Evolutionary conservation across 768 basidiomycete genomes (phyloP), one percentile per base, ranked within the genome.

Genomic region (Tylopilus rubrobrunneus): DNA sequence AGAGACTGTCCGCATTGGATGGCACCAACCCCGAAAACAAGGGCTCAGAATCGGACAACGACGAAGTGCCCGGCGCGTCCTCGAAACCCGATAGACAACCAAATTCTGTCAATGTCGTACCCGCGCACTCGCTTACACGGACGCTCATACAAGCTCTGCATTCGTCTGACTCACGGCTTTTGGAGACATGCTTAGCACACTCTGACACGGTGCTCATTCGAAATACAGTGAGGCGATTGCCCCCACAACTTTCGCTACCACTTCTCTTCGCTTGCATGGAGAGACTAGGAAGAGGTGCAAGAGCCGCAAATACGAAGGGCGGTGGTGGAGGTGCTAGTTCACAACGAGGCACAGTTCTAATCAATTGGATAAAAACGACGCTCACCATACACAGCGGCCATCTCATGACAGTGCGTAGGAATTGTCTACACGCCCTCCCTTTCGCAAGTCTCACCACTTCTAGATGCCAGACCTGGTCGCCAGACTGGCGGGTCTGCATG

Each of bases 91-190:
- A 59, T 51, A 65, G 47, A 53, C 52, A 52, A 28, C 59, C 52
- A 46, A 65, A 50, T 21, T 73, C 74, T 12, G 64, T 67, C 8
- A 64, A 75, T n/a, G 69, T 78, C 39, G 76, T 85, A 19, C 90
- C 94, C 36, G 84, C 92, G 1, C 84, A 86, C 58, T 95, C 96
- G 0, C 80, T 98, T 55, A 92, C 96, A 27, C 86, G 93, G 51
- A 95, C 96, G 27, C 79, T 99, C 46, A 90, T 96, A 53, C 97
- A 99, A 73, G 96, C 97, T 0, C 73, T 99, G 27, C 97, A 99
- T 68, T 98, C 97, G 1, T 87, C 89, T 19, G 97, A 99, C 74
- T 81, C 89, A 3, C 82, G 83, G 10, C 75, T 98, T 36, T 74
- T 98, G 55, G 92, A 97, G 66, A 87, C 87, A 25, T 96, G 94